Conservation (phyloP, 2,329 filamentous ascomycete species). For the Aureobasidium sp. region DNA sequence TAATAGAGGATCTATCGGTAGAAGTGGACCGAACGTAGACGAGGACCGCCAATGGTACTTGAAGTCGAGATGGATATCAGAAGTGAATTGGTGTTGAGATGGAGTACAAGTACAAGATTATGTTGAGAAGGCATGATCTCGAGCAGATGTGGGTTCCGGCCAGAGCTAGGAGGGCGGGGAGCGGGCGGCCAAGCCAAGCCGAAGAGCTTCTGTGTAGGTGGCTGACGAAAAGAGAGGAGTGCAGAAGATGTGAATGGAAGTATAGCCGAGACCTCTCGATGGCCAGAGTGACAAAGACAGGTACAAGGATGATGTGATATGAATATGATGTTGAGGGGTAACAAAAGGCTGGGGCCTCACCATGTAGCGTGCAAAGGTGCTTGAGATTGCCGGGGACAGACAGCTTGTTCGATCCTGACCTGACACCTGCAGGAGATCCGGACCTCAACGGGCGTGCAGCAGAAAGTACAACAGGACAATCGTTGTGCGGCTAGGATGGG, state of each 20-base stretch:
- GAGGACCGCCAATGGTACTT: not conserved
- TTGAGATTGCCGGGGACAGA: constrained; percentile 5
- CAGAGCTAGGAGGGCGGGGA: constrained; percentile 12
- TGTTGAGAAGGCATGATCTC: constrained; percentile 3
- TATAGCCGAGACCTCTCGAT: constrained; percentile 2
- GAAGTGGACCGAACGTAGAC: not conserved
- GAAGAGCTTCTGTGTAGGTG: constrained; percentile 1
- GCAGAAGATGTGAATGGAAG: constrained; percentile 1
- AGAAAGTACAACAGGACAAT: not conserved
- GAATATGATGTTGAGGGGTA: constrained; percentile 11
- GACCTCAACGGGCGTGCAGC: constrained; percentile 14
- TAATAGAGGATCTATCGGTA: not conserved
- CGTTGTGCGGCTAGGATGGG: not conserved
- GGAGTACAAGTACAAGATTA: constrained; percentile 11
- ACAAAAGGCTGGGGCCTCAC: constrained; percentile 13
- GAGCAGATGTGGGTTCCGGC: not conserved
- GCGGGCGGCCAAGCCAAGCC: constrained; percentile 11
- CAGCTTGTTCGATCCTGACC: constrained; percentile 8
- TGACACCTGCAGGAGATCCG: constrained; percentile 16
- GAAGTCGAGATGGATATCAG: not conserved
- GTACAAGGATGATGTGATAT: constrained; percentile 8
- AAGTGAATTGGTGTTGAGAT: not conserved
- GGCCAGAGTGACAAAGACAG: not conserved
- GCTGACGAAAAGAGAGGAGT: constrained; percentile 3
- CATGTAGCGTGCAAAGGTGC: constrained; percentile 13